Evolutionary conservation across 2,329 filamentous ascomycete genomes (phyloP).

Genomic region (Didymella lethalis): DNA sequence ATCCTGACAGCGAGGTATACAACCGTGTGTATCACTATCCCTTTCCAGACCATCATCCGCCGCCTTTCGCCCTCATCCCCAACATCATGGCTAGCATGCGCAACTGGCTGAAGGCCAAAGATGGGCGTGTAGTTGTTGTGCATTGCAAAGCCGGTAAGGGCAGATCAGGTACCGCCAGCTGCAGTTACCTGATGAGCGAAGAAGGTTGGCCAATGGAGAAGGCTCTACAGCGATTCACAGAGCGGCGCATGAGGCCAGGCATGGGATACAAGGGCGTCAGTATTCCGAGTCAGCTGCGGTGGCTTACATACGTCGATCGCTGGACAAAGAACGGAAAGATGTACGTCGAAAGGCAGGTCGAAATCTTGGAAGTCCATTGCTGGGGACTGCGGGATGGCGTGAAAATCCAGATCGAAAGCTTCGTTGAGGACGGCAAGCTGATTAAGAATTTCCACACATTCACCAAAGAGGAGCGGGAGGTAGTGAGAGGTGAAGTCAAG

Average conservation of each 20-base stretch:
- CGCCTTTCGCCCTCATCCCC: constrained; percentile 87
- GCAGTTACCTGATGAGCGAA: constrained; percentile 89
- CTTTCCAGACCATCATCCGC: constrained; percentile 96
- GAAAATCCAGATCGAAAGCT: constrained; percentile 85
- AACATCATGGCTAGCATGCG: constrained; percentile 92
- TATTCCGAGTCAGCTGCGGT: constrained; percentile 90
- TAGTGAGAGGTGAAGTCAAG: constrained; percentile 66
- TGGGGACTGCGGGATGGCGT: constrained; percentile 90
- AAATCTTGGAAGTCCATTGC: constrained; percentile 86
- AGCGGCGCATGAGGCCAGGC: constrained; percentile 84
- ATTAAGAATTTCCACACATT: constrained; percentile 89
- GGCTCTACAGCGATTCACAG: constrained; percentile 74
- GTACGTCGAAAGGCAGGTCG: constrained; percentile 83
- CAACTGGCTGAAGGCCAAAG: constrained; percentile 72
- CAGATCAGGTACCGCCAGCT: constrained; percentile 84
- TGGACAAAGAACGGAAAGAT: constrained; percentile 80
- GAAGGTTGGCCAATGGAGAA: constrained; percentile 73
- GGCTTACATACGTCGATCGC: constrained; percentile 85
- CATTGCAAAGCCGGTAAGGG: constrained; percentile 99
- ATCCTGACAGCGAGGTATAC: constrained; percentile 89
- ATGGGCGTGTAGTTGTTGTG: constrained; percentile 79
- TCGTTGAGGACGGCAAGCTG: constrained; percentile 83
- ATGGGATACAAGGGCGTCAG: constrained; percentile 85
- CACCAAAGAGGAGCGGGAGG: constrained; percentile 71
- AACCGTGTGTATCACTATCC: constrained; percentile 87